These are phyloP conservation scores for Pelargonium cotyledonis DNA, from an alignment of 441 rosid species.

Conservation along the genomic window DNA sequence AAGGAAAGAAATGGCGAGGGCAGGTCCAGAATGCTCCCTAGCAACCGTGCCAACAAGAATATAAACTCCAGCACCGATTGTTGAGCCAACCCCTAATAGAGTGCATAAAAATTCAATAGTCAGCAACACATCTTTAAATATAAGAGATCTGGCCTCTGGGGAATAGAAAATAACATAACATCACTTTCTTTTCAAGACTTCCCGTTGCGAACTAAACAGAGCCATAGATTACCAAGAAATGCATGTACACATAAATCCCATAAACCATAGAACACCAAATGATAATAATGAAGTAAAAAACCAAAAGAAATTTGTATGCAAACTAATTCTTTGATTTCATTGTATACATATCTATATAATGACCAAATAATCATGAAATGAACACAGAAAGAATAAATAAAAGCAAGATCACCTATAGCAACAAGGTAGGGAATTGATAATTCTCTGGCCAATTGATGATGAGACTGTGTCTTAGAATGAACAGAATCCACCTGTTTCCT, in stretches of 20 bases:
- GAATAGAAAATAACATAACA: not conserved
- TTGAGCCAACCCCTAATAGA: conserved; percentile 78
- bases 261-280: too few species aligned
- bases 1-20: conserved; percentile 75
- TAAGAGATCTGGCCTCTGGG: not conserved
- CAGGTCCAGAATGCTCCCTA: conserved; percentile 95
- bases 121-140: not conserved
- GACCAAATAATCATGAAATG: conserved; percentile 1
- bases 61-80: conserved; percentile 98
- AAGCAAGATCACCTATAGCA: conserved; percentile 60
- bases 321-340: too few species aligned
- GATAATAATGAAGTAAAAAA: too few species aligned
- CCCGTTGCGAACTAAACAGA: not conserved
- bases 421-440: conserved; percentile 70
- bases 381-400: not conserved
- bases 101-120: not conserved
- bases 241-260: too few species aligned
- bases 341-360: not conserved
- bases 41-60: conserved; percentile 98
- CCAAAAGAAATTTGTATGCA: too few species aligned
- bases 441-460: conserved; percentile 68
- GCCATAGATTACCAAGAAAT: not conserved
- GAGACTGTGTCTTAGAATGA: conserved; percentile 27
- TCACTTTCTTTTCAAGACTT: not conserved
- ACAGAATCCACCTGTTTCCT: conserved; percentile 90